Conservation (phyloP, 164 flowering plant genomes). For the Amborella trichopoda region DNA sequence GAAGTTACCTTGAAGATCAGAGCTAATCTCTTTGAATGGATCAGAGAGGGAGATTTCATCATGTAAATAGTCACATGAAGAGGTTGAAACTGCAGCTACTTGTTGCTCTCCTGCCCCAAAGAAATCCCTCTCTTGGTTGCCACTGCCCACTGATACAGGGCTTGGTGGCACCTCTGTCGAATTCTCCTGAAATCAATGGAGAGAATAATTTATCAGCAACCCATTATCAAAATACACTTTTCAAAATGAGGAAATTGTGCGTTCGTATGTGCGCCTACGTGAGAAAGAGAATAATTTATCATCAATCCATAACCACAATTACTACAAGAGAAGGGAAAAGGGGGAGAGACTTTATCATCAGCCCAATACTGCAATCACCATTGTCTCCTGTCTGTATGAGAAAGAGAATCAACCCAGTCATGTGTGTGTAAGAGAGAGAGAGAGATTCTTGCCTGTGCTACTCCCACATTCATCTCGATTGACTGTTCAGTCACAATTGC, state of each 20-base stretch:
- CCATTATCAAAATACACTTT: not conserved
- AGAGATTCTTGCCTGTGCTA: conserved; percentile 39
- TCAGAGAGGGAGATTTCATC: conserved; percentile 28
- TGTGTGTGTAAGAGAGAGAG: not conserved
- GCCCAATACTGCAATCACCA: not conserved
- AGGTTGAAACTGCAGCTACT: conserved; percentile 43
- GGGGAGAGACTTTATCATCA: not conserved
- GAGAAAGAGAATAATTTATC: not conserved
- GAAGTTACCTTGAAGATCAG: conserved; percentile 54
- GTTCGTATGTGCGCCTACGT: not conserved
- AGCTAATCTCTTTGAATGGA: conserved; percentile 67
- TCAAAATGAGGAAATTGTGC: not conserved
- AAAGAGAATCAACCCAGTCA: not conserved
- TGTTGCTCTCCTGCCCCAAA: conserved; percentile 36
- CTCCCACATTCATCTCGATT: conserved; percentile 28
- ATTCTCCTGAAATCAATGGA: conserved; percentile 47
- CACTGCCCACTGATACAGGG: conserved; percentile 94
- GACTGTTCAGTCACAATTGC: conserved; percentile 48
- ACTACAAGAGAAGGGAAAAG: not conserved
- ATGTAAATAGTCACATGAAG: not conserved
- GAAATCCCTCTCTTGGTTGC: conserved; percentile 34
- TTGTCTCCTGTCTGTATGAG: not conserved
- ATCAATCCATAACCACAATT: too few relatives aligned
- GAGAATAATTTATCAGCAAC: conserved; percentile 1
- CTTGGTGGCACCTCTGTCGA: conserved; percentile 97